A percentile compares a stretch with the other conserved stretches of the same genome.
Evolutionary conservation across 1,139 yeast genomes (phyloP).

Genomic region (Yamadazyma triangularis): DNA sequence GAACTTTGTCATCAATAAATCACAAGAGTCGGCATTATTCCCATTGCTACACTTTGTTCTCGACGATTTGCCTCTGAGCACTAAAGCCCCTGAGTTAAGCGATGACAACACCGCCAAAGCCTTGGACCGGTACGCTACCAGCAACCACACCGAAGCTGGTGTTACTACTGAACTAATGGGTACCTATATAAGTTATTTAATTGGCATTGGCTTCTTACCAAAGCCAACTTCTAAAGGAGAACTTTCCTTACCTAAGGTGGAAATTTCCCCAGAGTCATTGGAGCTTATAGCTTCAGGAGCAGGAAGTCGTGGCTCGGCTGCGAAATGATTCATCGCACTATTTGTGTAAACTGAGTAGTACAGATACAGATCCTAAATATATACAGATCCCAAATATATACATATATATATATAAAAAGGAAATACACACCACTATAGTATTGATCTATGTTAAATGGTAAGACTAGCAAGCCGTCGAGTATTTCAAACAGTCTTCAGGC

Average conservation of each 20-base stretch:
- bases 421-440: no score
- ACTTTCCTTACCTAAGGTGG: slow-evolving; percentile 52
- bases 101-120: slow-evolving; percentile 72
- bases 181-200: slow-evolving; percentile 72
- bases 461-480: no score
- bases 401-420: no score
- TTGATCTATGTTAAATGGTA: no score
- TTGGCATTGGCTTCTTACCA: slow-evolving; percentile 74
- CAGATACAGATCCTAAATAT: no score
- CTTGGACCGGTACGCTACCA: slow-evolving; percentile 48
- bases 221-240: slow-evolving; percentile 45
- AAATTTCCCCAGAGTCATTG: slow-evolving; percentile 55
- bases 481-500: no score
- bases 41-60: slow-evolving; percentile 92
- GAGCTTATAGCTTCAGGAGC: slow-evolving; percentile 71
- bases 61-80: slow-evolving; percentile 83
- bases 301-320: slow-evolving; percentile 78
- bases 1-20: slow-evolving; percentile 63
- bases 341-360: no score
- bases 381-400: no score
- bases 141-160: slow-evolving; percentile 69
- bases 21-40: slow-evolving; percentile 80
- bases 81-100: slow-evolving; percentile 93
- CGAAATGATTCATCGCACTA: slow-evolving; percentile 28
- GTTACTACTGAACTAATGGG: slow-evolving; percentile 66